Percentiles rank a stretch among this genome's conserved stretches.
Evolutionary conservation across 1,284 basidiomycete genomes (phyloP).

Genomic region (Ceratobasidium sp.): DNA sequence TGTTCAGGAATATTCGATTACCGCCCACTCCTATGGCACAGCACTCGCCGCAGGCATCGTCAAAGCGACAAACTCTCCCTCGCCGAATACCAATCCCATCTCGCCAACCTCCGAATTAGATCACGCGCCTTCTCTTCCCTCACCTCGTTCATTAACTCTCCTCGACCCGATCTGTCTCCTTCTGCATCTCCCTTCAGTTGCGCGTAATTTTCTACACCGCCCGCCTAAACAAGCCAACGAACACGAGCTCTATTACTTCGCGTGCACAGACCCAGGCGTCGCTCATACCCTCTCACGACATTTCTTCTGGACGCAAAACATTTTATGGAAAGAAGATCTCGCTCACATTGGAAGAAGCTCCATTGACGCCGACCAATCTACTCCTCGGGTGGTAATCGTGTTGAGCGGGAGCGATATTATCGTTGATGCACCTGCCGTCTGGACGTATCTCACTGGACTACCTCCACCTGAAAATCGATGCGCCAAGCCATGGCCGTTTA

Average conservation of each 20-base stretch:
- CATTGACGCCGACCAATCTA: constrained; percentile 9
- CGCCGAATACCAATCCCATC: constrained; percentile 43
- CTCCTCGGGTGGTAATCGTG: constrained; percentile 60
- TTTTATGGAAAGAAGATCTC: constrained; percentile 72
- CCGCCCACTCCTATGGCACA: constrained; percentile 75
- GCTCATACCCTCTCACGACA: constrained; percentile 68
- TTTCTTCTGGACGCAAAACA: constrained; percentile 75
- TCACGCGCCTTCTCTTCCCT: not conserved
- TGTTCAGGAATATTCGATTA: constrained; percentile 63
- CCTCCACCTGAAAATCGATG: not conserved
- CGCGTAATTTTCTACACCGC: constrained; percentile 75
- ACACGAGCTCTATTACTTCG: constrained; percentile 77
- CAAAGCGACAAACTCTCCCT: constrained; percentile 53
- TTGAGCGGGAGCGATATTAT: constrained; percentile 71
- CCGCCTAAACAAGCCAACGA: constrained; percentile 67
- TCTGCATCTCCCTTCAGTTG: constrained; percentile 70
- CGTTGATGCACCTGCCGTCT: constrained; percentile 65
- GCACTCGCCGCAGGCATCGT: constrained; percentile 60
- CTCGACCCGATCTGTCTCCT: constrained; percentile 75
- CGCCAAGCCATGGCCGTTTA: constrained; percentile 4
- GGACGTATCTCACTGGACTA: constrained; percentile 65
- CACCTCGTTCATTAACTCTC: constrained; percentile 59
- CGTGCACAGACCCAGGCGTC: constrained; percentile 72
- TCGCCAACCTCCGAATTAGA: not conserved
- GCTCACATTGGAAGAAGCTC: constrained; percentile 50